Evolutionary conservation across 805 yeast genomes (phyloP), one percentile per base, ranked within the genome.

Genomic region (Candida glaebosa): DNA sequence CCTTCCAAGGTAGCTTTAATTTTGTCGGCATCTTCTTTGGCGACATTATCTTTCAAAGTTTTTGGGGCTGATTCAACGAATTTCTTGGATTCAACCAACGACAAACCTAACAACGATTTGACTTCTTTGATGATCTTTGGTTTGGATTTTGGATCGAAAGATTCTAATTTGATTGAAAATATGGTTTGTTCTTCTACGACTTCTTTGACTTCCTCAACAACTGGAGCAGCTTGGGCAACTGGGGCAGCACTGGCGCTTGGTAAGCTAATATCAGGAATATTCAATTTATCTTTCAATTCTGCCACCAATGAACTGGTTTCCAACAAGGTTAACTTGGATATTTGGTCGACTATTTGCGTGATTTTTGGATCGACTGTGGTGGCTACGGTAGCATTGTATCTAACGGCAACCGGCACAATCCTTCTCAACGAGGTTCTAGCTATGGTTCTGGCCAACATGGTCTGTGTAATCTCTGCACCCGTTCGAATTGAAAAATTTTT

Each of bases 41-140:
- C 84, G 47, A 93, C 89, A 56, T 89, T 88, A 57, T 93, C 99
- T 74, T 93, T 93, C 66, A 93, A 75, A 35, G 86, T 75, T 77
- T 93, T 93, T 55, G 99, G 99, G 47, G 99, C 98, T 57, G 88
- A 71, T 75, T 93, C 99, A 44, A 93, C 99, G 52, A 93, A 87
- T 73, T 93, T 93, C 82, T 93, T 93, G 48, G 97, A 87, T 64
- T 93, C 98, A 46, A 93, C 99, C 54, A 93, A 77, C 5, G 96
- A 87, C 56, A 93, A 76, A 12, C 96, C 96, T 58, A 93, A 77
- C 60, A 91, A 73, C 47, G 84, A 76, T 75, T 93, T 93, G 55
- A 93, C 95, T 72, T 93, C 99, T 75, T 93, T 93, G 64, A 93
- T 93, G 65, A 93, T 81, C 84, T 93, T 93, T 46, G 99, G 96